phyloP scores from a whole-genome alignment of 1,284 basidiomycete species.

The Cystobasidium sp. region DNA sequence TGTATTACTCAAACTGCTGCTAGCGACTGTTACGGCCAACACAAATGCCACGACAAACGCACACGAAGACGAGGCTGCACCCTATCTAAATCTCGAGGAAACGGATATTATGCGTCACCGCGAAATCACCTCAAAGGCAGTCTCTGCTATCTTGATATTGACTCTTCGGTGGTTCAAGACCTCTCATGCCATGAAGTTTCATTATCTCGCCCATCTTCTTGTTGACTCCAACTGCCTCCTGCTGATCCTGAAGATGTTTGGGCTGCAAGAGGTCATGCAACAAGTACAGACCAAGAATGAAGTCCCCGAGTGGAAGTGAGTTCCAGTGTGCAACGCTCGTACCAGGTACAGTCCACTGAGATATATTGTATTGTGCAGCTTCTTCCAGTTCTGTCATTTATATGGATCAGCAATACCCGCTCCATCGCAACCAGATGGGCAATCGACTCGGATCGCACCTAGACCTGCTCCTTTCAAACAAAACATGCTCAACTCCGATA shows the following conservation, averaged over 20 bases:
- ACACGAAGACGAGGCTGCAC: conserved; percentile 64
- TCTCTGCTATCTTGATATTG: conserved; percentile 89
- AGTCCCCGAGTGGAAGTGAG: conserved; percentile 80
- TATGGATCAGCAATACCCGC: conserved; percentile 58
- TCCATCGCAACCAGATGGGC: conserved; percentile 57
- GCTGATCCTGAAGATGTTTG: conserved; percentile 97
- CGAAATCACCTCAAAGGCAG: conserved; percentile 96
- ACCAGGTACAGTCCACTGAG: neutral
- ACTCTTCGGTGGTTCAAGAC: conserved; percentile 98
- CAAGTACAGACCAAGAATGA: conserved; percentile 87
- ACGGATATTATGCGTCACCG: conserved; percentile 93
- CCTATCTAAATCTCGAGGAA: conserved; percentile 76
- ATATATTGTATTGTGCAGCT: conserved; percentile 56
- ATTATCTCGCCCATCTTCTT: conserved; percentile 90
- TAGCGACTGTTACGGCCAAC: conserved; percentile 81
- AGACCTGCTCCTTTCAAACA: conserved; percentile 59
- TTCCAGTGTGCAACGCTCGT: conserved; percentile 25
- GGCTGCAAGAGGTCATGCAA: conserved; percentile 84
- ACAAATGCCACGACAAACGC: conserved; percentile 45
- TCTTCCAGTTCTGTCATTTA: conserved; percentile 90
- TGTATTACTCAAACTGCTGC: conserved; percentile 81
- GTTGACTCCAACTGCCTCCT: conserved; percentile 95
- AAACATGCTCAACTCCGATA: conserved; percentile 65
- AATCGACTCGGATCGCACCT: conserved; percentile 65
- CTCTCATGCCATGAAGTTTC: conserved; percentile 97